These are phyloP conservation scores for Dryas octopetala DNA, from an alignment of 306 rosid species.

Conservation along the genomic window DNA sequence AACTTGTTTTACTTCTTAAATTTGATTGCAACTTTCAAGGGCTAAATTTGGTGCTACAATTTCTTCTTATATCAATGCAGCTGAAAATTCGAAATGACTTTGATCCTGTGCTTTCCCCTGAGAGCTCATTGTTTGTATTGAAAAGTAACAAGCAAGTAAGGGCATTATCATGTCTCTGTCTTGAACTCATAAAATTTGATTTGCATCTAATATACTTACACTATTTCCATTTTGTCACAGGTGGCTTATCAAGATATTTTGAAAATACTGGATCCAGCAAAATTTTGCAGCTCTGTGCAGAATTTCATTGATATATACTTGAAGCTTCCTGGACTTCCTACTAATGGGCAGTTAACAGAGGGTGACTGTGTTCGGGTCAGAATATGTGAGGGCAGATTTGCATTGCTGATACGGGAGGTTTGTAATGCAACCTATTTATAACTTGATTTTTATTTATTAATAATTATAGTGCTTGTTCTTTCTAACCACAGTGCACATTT, in stretches of 20 bases:
- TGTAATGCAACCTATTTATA: conserved; percentile 15
- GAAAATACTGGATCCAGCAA: conserved; percentile 83
- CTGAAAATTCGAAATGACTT: conserved; percentile 99
- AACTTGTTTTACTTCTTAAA: neutral
- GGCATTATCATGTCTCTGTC: conserved; percentile 18
- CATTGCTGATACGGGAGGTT: conserved; percentile 94
- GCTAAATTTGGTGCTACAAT: conserved; percentile 8
- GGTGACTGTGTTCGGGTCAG: conserved; percentile 95
- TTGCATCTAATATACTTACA: conserved; percentile 22
- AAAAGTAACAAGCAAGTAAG: conserved; percentile 91
- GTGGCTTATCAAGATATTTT: conserved; percentile 88
- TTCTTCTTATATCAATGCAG: conserved; percentile 49
- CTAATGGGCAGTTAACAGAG: conserved; percentile 81
- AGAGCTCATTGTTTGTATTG: conserved; percentile 94
- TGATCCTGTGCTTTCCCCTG: conserved; percentile 98
- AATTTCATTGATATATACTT: conserved; percentile 91
- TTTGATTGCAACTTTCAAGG: neutral
- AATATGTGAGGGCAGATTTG: conserved; percentile 99
- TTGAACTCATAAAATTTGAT: conserved; percentile 7
- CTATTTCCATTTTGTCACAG: conserved; percentile 48
- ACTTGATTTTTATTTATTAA: neutral
- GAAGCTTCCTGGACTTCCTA: conserved; percentile 88
- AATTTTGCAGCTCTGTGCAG: conserved; percentile 94
- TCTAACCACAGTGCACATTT: neutral
- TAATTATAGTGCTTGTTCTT: neutral